phyloP scores from a whole-genome alignment of 2,329 filamentous ascomycete species.

The Helicocarpus griseus region DNA sequence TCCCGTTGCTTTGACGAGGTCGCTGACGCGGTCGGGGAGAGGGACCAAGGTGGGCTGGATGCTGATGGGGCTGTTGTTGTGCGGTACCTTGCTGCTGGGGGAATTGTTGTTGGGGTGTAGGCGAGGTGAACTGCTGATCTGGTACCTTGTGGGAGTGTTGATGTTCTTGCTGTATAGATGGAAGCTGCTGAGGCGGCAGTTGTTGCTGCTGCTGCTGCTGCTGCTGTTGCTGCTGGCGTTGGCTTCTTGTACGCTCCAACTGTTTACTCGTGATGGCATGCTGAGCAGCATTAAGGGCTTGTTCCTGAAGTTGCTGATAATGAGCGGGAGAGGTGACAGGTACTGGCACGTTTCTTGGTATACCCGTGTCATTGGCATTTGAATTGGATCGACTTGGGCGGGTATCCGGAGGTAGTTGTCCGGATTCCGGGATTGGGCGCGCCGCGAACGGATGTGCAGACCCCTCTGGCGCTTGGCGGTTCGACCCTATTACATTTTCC shows the following conservation, averaged over 20 bases:
- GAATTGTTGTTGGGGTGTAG: slow-evolving; percentile 30
- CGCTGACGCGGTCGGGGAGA: slow-evolving; percentile 64
- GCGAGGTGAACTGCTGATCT: slow-evolving; percentile 21
- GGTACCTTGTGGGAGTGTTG: slow-evolving; percentile 29
- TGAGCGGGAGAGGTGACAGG: slow-evolving; percentile 32
- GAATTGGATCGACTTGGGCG: slow-evolving; percentile 62
- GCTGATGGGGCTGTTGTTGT: slow-evolving; percentile 23
- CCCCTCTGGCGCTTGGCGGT: slow-evolving; percentile 49
- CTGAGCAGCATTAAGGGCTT: slow-evolving; percentile 70
- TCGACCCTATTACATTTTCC: slow-evolving; percentile 43
- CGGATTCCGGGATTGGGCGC: slow-evolving; percentile 45
- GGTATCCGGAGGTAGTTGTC: slow-evolving; percentile 56
- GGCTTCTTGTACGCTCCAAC: slow-evolving; percentile 63
- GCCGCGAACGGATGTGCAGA: slow-evolving; percentile 30
- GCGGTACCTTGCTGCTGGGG: slow-evolving; percentile 28
- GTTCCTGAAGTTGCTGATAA: slow-evolving; percentile 66
- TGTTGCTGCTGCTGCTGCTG: slow-evolving; percentile 35
- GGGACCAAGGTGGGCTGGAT: slow-evolving; percentile 40
- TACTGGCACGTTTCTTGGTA: slow-evolving; percentile 34
- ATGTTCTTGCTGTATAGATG: slow-evolving; percentile 42
- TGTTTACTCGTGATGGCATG: slow-evolving; percentile 62
- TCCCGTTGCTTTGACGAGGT: slow-evolving; percentile 64
- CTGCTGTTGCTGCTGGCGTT: slow-evolving; percentile 48
- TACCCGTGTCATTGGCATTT: slow-evolving; percentile 45
- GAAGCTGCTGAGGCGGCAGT: slow-evolving; percentile 18